Evolutionary conservation across 2,329 filamentous ascomycete species (phyloP).

Genomic region (Cladobotryum mycophilum): DNA sequence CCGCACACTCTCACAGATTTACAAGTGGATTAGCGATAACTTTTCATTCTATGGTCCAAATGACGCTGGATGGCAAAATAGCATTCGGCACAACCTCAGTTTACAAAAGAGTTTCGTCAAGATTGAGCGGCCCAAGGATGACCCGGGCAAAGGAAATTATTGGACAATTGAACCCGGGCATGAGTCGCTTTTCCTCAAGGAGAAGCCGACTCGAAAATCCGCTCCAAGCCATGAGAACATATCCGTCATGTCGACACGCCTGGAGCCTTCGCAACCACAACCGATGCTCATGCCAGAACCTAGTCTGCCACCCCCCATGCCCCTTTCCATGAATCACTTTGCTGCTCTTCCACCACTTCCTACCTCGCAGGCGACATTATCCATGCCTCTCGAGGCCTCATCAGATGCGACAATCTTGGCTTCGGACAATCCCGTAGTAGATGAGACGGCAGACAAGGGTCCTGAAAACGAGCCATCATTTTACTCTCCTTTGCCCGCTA

Average conservation of each 20-base stretch:
- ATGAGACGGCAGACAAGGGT: constrained; percentile 39
- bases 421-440: constrained; percentile 57
- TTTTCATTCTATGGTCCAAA: constrained; percentile 80
- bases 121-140: constrained; percentile 91
- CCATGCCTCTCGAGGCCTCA: constrained; percentile 53
- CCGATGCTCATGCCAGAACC: constrained; percentile 38
- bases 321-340: constrained; percentile 23
- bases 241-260: constrained; percentile 51
- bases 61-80: constrained; percentile 96
- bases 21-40: constrained; percentile 98
- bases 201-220: constrained; percentile 63
- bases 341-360: constrained; percentile 33
- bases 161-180: constrained; percentile 90
- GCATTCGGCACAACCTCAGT: constrained; percentile 95
- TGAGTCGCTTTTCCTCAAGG: constrained; percentile 83
- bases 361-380: constrained; percentile 31
- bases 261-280: constrained; percentile 44
- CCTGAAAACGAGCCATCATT: constrained; percentile 39
- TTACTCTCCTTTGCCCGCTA: constrained; percentile 63
- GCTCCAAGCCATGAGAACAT: constrained; percentile 51
- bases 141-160: constrained; percentile 95
- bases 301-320: constrained; percentile 40
- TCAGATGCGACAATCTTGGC: constrained; percentile 73
- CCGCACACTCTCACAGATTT: constrained; percentile 89
- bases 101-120: constrained; percentile 96